Base-by-base conservation (phyloP, 208 protist genomes). In the Trypanosoma boissoni region DNA sequence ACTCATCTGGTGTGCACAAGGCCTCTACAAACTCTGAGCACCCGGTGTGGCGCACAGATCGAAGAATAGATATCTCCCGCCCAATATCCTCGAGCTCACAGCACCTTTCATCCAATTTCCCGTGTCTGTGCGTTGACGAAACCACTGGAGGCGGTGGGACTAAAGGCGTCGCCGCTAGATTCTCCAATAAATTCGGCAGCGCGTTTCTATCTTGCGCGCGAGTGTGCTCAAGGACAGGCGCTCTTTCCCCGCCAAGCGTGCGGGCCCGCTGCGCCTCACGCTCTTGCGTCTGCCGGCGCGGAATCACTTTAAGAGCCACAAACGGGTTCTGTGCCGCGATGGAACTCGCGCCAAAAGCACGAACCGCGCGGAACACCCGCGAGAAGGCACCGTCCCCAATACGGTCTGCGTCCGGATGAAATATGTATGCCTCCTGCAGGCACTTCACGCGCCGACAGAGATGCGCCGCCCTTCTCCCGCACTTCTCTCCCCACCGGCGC, bases 381-480 rank as follows among this genome's bases (percentile, higher is more conserved):
- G 82, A 88, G 61, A 88, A 93, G 16, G 82, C 79, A 2, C 86
- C 86, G 45, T 74, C 68, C 16, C 82, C 86, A 36, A 93, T 69
- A 39, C 62, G 57, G 51, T 93, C 86, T 26, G 76, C 64, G 0
- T 82, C 54, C 0, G 82, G 79, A 52, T 93, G 72, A 72, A 88
- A 93, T 39, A 74, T 67, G 69, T 90, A 93, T 2, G 55, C 54
- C 10, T 93, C 82, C 63, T 93, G 86, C 37, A 93, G 36, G 54
- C 73, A 75, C 26, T 77, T 68, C n/a, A 87, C 71, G n/a, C 60
- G 64, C 12, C 63, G 62, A 53, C 68, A 85, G 3, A 71, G 6
- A 32, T 85, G 74, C 1, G 23, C 32, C 0, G 28, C 21, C 34
- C 39, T 12, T 27, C 32, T 41, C 18, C 54, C 2, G 26, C 37